A percentile compares a stretch with the other conserved stretches of the same genome.
Evolutionary conservation across 805 yeast genomes (phyloP).

Genomic region (Tetrapisispora taiwanensis): DNA sequence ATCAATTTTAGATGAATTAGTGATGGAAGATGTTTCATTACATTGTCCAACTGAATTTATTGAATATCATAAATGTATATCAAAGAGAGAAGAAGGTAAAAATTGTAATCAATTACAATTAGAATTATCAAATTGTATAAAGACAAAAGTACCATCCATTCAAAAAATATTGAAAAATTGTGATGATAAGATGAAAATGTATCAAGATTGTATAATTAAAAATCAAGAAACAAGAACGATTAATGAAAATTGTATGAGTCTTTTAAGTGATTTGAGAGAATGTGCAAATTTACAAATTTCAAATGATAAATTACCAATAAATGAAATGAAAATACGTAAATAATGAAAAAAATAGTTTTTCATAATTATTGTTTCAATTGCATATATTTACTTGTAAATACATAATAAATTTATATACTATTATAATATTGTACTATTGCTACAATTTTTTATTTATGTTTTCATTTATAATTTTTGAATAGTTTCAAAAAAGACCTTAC

Average conservation of each 20-base stretch:
- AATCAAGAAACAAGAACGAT: constrained; percentile 33
- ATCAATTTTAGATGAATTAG: constrained; percentile 52
- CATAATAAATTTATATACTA: neutral
- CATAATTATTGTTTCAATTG: neutral
- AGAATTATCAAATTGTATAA: constrained; percentile 53
- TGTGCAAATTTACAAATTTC: constrained; percentile 38
- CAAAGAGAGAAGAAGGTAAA: constrained; percentile 35
- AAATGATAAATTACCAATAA: constrained; percentile 12
- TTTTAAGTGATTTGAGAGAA: constrained; percentile 46
- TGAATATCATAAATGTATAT: constrained; percentile 63
- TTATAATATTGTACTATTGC: too few species aligned
- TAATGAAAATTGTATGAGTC: constrained; percentile 41
- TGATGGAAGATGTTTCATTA: constrained; percentile 70
- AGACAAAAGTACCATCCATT: constrained; percentile 56
- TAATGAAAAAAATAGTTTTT: neutral
- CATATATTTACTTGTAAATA: neutral
- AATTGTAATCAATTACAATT: constrained; percentile 49
- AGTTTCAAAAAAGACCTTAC: constrained; percentile 48
- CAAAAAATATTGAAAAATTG: constrained; percentile 58
- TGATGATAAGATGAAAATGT: constrained; percentile 44
- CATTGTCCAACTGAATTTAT: constrained; percentile 66
- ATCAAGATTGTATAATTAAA: constrained; percentile 52
- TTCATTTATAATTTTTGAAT: constrained; percentile 14
- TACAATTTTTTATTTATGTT: neutral
- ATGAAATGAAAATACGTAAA: constrained; percentile 9